These are phyloP conservation scores for Pseudopithomyces maydicus DNA, from an alignment of 2,329 filamentous ascomycete species.

Conservation along the genomic window DNA sequence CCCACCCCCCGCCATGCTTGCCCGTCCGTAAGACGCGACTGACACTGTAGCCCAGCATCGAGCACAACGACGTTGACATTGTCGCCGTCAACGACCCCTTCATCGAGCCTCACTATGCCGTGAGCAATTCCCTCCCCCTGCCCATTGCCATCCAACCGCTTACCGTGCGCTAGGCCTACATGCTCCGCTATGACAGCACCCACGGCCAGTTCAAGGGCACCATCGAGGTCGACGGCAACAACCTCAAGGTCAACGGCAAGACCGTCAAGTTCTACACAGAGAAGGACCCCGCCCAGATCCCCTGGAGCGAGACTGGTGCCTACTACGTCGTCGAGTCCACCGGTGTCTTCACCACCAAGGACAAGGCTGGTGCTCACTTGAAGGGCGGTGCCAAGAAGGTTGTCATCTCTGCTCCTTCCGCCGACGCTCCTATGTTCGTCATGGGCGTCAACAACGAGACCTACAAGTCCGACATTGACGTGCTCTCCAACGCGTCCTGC, in stretches of 20 bases:
- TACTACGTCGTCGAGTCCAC: constrained; percentile 97
- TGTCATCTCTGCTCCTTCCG: constrained; percentile 81
- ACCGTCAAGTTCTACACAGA: constrained; percentile 92
- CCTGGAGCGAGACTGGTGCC: constrained; percentile 85
- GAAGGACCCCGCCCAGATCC: constrained; percentile 87
- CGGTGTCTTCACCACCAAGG: constrained; percentile 98
- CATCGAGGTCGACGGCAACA: constrained; percentile 73
- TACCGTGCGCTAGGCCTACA: constrained; percentile 76
- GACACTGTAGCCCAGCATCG: constrained; percentile 59
- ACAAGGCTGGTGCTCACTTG: constrained; percentile 93
- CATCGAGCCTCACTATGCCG: constrained; percentile 97
- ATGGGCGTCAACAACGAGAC: constrained; percentile 97
- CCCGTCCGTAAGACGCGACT: constrained; percentile 16
- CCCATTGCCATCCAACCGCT: constrained; percentile 23
- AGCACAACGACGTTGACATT: constrained; percentile 87
- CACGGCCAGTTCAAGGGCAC: constrained; percentile 97
- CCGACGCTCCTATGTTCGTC: constrained; percentile 99
- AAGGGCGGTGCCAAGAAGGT: constrained; percentile 97
- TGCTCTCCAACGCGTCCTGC: constrained; percentile 99
- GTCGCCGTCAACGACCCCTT: constrained; percentile 99
- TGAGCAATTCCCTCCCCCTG: constrained; percentile 60
- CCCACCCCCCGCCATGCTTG: constrained; percentile 5
- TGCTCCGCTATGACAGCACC: constrained; percentile 99
- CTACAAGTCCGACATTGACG: constrained; percentile 87
- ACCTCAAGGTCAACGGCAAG: constrained; percentile 91